Evolutionary conservation across 2,329 filamentous ascomycete genomes (phyloP).

Genomic region (Penicillium brasilianum): DNA sequence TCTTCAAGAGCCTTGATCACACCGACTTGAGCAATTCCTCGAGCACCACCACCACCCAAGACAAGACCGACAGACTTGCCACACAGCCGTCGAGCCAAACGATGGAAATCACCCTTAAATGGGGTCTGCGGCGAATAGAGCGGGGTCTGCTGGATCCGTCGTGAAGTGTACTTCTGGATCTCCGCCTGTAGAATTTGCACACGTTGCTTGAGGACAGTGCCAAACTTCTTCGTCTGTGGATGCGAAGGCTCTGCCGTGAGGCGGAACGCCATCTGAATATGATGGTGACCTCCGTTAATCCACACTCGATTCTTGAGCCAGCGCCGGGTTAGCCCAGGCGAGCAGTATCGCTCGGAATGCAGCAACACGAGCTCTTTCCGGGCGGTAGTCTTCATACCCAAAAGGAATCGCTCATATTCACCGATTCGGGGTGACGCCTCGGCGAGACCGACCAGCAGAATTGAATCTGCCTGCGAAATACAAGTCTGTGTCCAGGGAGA

Average conservation of each 20-base stretch:
- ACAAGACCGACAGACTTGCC: conserved; percentile 95
- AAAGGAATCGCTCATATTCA: conserved; percentile 93
- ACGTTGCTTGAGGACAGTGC: conserved; percentile 84
- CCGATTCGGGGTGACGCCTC: conserved; percentile 89
- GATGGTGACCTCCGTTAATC: conserved; percentile 98
- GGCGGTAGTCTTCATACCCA: conserved; percentile 96
- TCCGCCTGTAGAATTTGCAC: conserved; percentile 96
- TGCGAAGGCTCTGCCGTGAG: conserved; percentile 76
- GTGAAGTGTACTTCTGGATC: conserved; percentile 96
- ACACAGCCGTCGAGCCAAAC: conserved; percentile 84
- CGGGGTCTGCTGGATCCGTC: conserved; percentile 84
- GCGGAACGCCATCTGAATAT: conserved; percentile 93
- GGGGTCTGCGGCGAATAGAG: conserved; percentile 90
- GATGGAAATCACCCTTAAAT: conserved; percentile 96
- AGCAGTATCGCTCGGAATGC: conserved; percentile 86
- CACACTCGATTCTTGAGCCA: conserved; percentile 94
- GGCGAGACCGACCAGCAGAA: conserved; percentile 87
- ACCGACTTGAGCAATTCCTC: conserved; percentile 90
- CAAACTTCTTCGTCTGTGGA: conserved; percentile 75
- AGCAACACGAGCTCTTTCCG: conserved; percentile 89
- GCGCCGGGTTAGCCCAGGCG: conserved; percentile 79
- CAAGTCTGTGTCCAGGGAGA: conserved; percentile 98
- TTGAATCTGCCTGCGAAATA: conserved; percentile 95
- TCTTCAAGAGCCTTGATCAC: conserved; percentile 96
- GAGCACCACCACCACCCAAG: conserved; percentile 87